These are phyloP conservation scores for Salix brachista DNA, from an alignment of 345 rosid genomes.

Conservation along the genomic window DNA sequence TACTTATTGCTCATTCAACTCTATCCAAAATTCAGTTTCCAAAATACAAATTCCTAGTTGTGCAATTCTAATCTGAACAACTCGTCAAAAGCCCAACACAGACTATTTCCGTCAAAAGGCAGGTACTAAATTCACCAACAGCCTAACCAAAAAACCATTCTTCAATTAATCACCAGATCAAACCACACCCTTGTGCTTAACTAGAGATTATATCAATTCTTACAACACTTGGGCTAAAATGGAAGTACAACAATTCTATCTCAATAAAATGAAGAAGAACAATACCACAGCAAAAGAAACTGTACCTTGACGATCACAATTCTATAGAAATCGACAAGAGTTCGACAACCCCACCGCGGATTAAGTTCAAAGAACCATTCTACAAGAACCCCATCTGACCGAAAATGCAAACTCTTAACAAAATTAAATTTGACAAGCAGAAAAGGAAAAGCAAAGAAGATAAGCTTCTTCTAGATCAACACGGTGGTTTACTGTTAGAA, in stretches of 20 bases:
- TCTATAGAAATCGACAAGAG: background rate
- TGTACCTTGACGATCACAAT: background rate
- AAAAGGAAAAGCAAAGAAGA: background rate
- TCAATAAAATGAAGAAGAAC: background rate
- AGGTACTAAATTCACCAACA: background rate
- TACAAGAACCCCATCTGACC: background rate
- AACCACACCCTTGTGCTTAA: background rate
- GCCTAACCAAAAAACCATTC: background rate
- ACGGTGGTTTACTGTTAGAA: background rate
- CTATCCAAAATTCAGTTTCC: background rate
- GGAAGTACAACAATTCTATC: background rate
- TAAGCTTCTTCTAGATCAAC: background rate
- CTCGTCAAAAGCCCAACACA: background rate
- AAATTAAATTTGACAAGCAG: background rate
- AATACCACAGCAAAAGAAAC: background rate
- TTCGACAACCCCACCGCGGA: constrained; percentile 4
- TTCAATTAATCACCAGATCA: background rate
- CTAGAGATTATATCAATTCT: background rate
- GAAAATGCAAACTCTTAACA: background rate
- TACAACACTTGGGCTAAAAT: background rate
- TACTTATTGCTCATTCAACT: background rate
- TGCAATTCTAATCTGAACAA: background rate
- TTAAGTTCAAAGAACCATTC: constrained; percentile 1
- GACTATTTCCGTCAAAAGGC: background rate
- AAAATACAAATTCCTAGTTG: background rate